Evolutionary conservation across 2,329 filamentous ascomycete genomes (phyloP).

Genomic region (Anisogramma anomala): DNA sequence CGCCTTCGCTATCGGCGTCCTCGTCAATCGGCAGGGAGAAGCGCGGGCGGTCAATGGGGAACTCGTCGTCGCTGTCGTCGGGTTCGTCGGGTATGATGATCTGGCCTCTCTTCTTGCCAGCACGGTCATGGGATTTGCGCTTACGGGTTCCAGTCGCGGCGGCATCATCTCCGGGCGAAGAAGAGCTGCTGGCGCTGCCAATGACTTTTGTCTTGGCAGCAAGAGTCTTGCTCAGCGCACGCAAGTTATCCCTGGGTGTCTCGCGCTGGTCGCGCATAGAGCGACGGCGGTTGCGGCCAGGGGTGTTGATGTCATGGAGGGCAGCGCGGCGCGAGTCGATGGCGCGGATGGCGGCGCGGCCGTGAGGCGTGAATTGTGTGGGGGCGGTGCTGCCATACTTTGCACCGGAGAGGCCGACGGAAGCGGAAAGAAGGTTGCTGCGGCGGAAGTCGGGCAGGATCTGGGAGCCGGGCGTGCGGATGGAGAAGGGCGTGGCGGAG

Average conservation of each 20-base stretch:
- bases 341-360: conserved; percentile 46
- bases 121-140: conserved; percentile 3
- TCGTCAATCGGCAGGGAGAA: conserved; percentile 43
- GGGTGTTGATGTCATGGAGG: conserved; percentile 48
- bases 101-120: conserved; percentile 17
- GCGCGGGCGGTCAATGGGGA: conserved; percentile 38
- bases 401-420: conserved; percentile 31
- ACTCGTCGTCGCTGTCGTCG: conserved; percentile 41
- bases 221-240: conserved; percentile 42
- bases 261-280: conserved; percentile 46
- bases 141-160: conserved; percentile 13
- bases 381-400: neutral
- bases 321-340: conserved; percentile 48
- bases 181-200: conserved; percentile 32
- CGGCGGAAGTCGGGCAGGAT: conserved; percentile 19
- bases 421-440: conserved; percentile 33
- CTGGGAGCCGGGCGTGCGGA: conserved; percentile 32
- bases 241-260: conserved; percentile 41
- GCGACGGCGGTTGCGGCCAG: conserved; percentile 45
- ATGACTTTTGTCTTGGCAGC: conserved; percentile 37
- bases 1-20: conserved; percentile 37
- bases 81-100: conserved; percentile 26
- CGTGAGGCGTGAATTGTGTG: conserved; percentile 41
- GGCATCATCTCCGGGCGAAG: conserved; percentile 23
- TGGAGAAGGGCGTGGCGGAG: conserved; percentile 26